A percentile compares a stretch with the other conserved stretches of the same genome.
Conservation (phyloP, 257 asterid species). For the Salvia splendens region DNA sequence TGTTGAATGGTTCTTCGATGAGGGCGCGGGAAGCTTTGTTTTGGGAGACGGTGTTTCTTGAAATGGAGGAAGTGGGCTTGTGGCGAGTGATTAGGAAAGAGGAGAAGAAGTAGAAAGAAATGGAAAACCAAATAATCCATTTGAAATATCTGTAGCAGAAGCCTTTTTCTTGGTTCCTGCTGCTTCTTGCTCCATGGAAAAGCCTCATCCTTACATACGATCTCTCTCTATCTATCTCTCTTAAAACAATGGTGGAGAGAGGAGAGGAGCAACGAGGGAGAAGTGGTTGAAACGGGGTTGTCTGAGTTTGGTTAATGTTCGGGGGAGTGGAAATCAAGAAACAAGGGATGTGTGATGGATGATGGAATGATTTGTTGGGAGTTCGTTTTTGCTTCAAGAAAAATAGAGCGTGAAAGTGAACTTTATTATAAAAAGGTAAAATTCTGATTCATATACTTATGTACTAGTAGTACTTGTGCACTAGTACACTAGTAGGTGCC, state of each 20-base stretch:
- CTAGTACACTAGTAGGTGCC: too few relatives aligned
- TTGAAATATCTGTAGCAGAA: constrained; percentile 56
- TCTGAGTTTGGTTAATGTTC: constrained; percentile 49
- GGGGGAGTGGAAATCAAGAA: constrained; percentile 53
- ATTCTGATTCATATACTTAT: constrained; percentile 6
- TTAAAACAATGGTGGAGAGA: constrained; percentile 21
- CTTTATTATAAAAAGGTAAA: background rate
- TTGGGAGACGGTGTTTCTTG: constrained; percentile 46
- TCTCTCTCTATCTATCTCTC: constrained; percentile 21
- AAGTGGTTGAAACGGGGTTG: constrained; percentile 49
- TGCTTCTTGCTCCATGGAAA: constrained; percentile 37
- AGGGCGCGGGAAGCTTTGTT: constrained; percentile 62
- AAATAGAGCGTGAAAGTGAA: constrained; percentile 19
- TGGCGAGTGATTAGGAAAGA: constrained; percentile 57
- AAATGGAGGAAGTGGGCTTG: constrained; percentile 38
- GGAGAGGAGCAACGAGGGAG: background rate
- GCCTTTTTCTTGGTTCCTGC: constrained; percentile 34
- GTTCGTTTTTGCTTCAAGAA: constrained; percentile 51
- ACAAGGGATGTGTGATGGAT: constrained; percentile 30
- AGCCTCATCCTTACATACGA: constrained; percentile 59
- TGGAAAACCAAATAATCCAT: constrained; percentile 76
- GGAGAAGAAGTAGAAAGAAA: constrained; percentile 59
- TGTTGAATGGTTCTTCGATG: constrained; percentile 39
- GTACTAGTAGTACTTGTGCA: background rate
- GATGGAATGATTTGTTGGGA: constrained; percentile 38